A percentile compares a stretch with the other conserved stretches of the same genome.
These are phyloP conservation scores for Phytophthora rubi DNA, from an alignment of 352 stramenopile genomes.

Conservation along the genomic window DNA sequence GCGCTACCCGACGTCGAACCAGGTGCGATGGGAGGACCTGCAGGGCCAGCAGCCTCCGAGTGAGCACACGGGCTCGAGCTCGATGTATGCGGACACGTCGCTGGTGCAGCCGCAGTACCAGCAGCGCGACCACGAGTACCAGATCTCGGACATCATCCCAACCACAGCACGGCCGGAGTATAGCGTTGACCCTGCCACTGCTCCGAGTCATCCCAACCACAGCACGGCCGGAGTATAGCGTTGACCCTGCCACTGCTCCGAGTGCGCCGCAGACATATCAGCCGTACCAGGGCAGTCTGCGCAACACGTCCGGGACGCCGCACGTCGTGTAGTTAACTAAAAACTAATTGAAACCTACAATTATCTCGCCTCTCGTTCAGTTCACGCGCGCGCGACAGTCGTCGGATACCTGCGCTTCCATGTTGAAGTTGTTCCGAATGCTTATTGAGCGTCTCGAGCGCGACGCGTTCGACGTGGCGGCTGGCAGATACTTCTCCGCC, in stretches of 20 bases:
- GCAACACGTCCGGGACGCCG: not conserved
- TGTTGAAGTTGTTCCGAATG: conserved; percentile 11
- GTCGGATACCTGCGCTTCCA: not conserved
- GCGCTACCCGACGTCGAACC: conserved; percentile 33
- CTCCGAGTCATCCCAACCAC: conserved; percentile 26
- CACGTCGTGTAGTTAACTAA: conserved; percentile 27
- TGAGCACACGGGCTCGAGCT: not conserved
- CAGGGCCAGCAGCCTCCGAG: conserved; percentile 15
- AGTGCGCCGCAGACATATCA: conserved; percentile 1
- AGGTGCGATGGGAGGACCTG: conserved; percentile 37
- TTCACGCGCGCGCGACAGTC: not conserved
- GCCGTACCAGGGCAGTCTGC: not conserved
- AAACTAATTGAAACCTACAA: not conserved
- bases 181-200: conserved; percentile 10
- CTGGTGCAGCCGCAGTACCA: conserved; percentile 37
- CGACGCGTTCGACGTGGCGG: conserved; percentile 25
- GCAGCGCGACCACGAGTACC: conserved; percentile 38
- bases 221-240: conserved; percentile 12
- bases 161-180: conserved; percentile 22
- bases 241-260: conserved; percentile 15
- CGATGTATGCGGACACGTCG: conserved; percentile 26
- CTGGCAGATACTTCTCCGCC: not conserved
- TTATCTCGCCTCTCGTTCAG: not conserved
- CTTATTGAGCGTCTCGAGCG: conserved; percentile 7
- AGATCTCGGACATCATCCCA: conserved; percentile 35